Evolutionary conservation across 768 basidiomycete species (phyloP), one percentile per base, ranked within the genome.

Genomic region (Amyloporia xantha): DNA sequence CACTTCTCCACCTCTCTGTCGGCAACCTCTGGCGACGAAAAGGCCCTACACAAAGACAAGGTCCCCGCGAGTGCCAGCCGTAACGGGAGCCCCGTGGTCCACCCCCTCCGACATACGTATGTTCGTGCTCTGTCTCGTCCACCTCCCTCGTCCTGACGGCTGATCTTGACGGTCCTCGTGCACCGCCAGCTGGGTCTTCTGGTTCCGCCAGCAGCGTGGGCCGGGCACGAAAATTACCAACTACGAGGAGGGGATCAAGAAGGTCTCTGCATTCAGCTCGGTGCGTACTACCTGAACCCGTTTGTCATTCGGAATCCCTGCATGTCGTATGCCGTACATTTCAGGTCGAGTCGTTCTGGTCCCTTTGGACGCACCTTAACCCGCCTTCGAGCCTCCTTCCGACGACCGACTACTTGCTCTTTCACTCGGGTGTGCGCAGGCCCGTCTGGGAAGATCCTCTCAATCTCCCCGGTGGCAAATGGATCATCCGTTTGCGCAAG

Each of bases 381-480:
- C 82, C 90, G 0, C 92, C 94, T 1, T 92, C 90, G 1, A 75
- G 78, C 11, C 76, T 97, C 21, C 75, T 81, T 10, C 86, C 93
- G 5, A 95, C 92, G 2, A 95, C 94, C 3, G 95, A 98, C 68
- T 91, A 95, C 54, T 82, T 97, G 26, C 77, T 96, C 54, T 96
- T 97, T 71, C 90, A 93, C 57, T 72, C 80, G 2, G 84, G 83
- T 35, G 75, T 98, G 49, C 83, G 85, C 20, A 77, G 91, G 37
- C 94, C 95, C 1, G 86, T 95, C 2, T 98, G 95, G 95, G 95
- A 98, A 64, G 93, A 96, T 66, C 86, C 91, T 12, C 71, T 91
- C 48, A 96, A 96, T 64, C 65, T 82, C 42, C 64, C 80, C 13
- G 94, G 94, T 23, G 94, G 93, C 3, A 95, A 94, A 67, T 98